These are phyloP conservation scores for Penicillium silybi DNA, from an alignment of 495 filamentous ascomycete genomes.

Conservation along the genomic window DNA sequence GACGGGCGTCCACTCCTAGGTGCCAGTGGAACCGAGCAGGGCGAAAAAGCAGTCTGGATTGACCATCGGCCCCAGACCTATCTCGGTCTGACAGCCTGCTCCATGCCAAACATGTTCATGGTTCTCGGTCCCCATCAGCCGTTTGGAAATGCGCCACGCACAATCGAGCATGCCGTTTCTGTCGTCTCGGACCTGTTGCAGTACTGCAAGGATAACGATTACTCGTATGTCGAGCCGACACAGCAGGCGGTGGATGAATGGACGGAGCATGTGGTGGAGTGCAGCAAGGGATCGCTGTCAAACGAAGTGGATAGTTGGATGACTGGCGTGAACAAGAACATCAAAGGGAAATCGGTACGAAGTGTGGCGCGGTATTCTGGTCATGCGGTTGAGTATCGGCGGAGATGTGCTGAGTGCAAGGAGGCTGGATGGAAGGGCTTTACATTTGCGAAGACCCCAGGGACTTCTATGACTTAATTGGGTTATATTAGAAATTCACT, in stretches of 20 bases:
- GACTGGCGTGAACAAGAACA: slow-evolving; percentile 35
- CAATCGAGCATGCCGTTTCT: slow-evolving; percentile 17
- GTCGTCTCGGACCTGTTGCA: slow-evolving; percentile 17
- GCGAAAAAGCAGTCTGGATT: slow-evolving; percentile 19
- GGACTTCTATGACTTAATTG: not conserved
- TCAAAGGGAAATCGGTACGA: slow-evolving; percentile 24
- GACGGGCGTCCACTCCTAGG: slow-evolving; percentile 18
- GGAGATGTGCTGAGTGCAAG: slow-evolving; percentile 16
- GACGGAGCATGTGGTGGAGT: slow-evolving; percentile 18
- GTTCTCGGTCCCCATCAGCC: slow-evolving; percentile 31
- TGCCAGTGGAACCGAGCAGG: slow-evolving; percentile 7
- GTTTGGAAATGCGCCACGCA: slow-evolving; percentile 20
- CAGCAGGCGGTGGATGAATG: slow-evolving; percentile 14
- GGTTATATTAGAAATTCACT: no score
- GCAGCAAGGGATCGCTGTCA: slow-evolving; percentile 15
- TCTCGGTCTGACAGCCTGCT: slow-evolving; percentile 21
- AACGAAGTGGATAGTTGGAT: slow-evolving; percentile 30
- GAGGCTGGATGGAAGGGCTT: slow-evolving; percentile 1
- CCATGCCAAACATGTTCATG: slow-evolving; percentile 37
- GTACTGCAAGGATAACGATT: slow-evolving; percentile 16
- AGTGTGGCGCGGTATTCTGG: slow-evolving; percentile 29
- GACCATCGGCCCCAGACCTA: slow-evolving; percentile 22
- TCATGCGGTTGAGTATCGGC: slow-evolving; percentile 17
- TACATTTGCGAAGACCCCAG: not conserved
- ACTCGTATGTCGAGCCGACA: slow-evolving; percentile 16